Evolutionary conservation across 805 yeast species (phyloP), one percentile per base, ranked within the genome.

Genomic region (Lipomyces orientalis): DNA sequence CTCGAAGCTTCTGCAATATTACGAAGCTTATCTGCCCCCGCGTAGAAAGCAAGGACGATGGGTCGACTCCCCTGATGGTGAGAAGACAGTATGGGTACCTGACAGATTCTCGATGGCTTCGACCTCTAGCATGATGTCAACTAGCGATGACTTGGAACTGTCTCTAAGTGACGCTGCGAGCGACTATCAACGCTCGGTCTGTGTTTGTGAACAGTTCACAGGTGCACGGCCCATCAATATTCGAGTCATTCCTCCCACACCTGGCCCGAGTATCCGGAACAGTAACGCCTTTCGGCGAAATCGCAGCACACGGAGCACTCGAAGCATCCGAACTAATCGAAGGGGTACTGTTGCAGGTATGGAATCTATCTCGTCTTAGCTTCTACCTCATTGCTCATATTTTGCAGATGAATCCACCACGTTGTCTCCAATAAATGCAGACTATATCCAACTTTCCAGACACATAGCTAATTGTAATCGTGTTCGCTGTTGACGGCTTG

Each of bases 41-140:
- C 33, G n/a, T n/a, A 54, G 67, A 9, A 35, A 43, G 9, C 51
- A 35, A 31, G 71, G 71, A 5, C 58, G 54, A 37, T 68, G 71
- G 71, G 52, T 54, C 12, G 70, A 67, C 19, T 66, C 71, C 14
- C 60, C 61, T 16, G 60, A 59, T 29, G 71, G 71, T 31, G 67
- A 62, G 43, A 35, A 61, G 14, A 63, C 70, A 10, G 57, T 61
- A 34, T 68, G 71, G 71, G 67, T 68, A 7, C 56, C 70, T 8
- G 71, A 66, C 51, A 49, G 71, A 14, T 66, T 54, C 49, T 68
- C 71, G 8, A 5, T 65, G 33, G 12, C 51, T 9, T 49, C 59
- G 12, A 25, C 46, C 10, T n/a, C 46, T 39, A 51, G 33, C 55
- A 25, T 16, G 33, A 31, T 33, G 12, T 22, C 60, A 33, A 33